Base-by-base conservation (phyloP, 805 yeast genomes). In the Sungouiozyma ichnusensis region DNA sequence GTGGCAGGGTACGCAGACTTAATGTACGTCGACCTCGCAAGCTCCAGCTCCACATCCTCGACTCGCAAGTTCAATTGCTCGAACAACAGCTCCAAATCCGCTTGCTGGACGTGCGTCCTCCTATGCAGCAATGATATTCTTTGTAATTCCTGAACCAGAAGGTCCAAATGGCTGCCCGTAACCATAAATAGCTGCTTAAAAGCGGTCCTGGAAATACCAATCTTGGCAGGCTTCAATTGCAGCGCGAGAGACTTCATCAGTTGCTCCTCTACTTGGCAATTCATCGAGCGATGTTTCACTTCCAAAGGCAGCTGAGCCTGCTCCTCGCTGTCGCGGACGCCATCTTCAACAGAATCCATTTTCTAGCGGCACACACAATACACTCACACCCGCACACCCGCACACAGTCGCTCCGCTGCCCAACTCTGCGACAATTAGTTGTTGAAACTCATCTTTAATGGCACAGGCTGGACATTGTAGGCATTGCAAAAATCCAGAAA, bases 91-190 rank as follows among this genome's bases (percentile, higher is more conserved):
- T 61, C 57, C 9, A 78, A 42, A 56, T 82, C 88, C 20, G 62
- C 63, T 16, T 70, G 62, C 0, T 81, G 65, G 1, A 81, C 77
- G n/a, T 57, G 55, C 16, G 67, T 63, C 39, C 87, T 68, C 49
- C 90, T 65, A 56, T 81, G 88, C 1, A 73, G 58, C 43, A 76
- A 77, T 2, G 79, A 68, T 29, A 74, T 58, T 45, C 69, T 69
- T 37, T 73, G 75, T 19, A 81, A 50, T 20, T 68, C 60, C 2
- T 53, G 48, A 7, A 70, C 52, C 42, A 79, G 42, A 14, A 64
- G 62, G 36, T 64, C 54, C 39, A 73, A 50, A 42, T 66, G 68
- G 9, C 55, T 50, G 15, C 54, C 53, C 0, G 68, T 60, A 33
- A 69, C 49, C 3, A 58, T 50, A 5, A 67, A 50, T 33, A 74